Base-by-base conservation (phyloP, 176 grass and related monocot species). In the Oryza longistaminata region DNA sequence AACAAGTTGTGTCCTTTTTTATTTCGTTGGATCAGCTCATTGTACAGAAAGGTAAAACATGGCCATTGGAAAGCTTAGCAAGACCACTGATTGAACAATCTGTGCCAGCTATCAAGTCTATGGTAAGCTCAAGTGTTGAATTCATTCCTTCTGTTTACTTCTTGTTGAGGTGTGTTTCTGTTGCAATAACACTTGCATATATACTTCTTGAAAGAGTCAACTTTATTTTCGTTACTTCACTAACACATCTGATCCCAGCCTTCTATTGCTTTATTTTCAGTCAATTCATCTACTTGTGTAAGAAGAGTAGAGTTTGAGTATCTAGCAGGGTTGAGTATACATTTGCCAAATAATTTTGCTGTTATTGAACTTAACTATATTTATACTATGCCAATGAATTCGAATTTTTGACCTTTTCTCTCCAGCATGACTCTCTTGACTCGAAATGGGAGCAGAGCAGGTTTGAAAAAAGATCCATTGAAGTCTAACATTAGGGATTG, bases 31-130 rank as follows among this genome's bases (percentile, higher is more conserved):
- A 95, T 93, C 55, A 78, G 80, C 85, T 90, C 70, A 83, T 90
- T 53, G 85, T 93, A 19, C 42, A 50, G 48, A 88, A 93, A 70
- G 89, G 93, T 85, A 79, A 93, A 81, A 73, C 86, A 81, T 98
- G 96, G 96, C 91, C 96, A 2, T 74, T 98, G 80, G 87, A 93
- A 80, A 87, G 27, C 74, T 89, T 98, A 67, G 93, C 87, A 34
- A 95, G 85, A 86, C 96, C 93, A 27, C 83, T 98, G 64, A 64
- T 93, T 85, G 79, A 76, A 83, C 70, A 86, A 72, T 86, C 91
- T 85, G 84, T 98, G 34, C 85, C 87, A 43, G 42, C 42, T 43
- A 43, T 43, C 42, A 43, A 43, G 81, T 93, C 81, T 40, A 83
- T 79, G 88, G 96, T 98, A 92, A 92, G 85, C 74, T 82, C 42